These are phyloP conservation scores for Aspergillus hiratsukae DNA, from an alignment of 2,329 filamentous ascomycete species.

Conservation along the genomic window DNA sequence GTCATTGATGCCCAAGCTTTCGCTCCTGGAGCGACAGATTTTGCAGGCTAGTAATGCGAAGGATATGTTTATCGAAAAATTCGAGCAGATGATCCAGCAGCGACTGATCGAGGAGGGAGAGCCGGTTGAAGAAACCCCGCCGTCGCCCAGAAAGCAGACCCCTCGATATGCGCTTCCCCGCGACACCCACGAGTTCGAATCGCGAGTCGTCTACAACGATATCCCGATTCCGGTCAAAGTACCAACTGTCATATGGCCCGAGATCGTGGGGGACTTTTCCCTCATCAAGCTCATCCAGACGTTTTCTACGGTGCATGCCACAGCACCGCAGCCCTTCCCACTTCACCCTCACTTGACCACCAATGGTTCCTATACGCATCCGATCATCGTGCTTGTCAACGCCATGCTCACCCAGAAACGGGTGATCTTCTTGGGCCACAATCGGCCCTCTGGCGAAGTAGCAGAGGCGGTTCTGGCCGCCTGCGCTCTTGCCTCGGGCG, in stretches of 20 bases:
- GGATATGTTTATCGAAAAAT: constrained; percentile 96
- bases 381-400: constrained; percentile 90
- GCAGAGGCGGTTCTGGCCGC: constrained; percentile 98
- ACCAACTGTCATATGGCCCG: constrained; percentile 85
- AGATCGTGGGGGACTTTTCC: constrained; percentile 96
- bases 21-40: constrained; percentile 76
- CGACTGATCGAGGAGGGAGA: constrained; percentile 63
- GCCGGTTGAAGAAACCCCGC: constrained; percentile 30
- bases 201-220: constrained; percentile 89
- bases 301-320: constrained; percentile 78
- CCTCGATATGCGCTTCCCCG: constrained; percentile 72
- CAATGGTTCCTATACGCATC: constrained; percentile 82
- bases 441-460: constrained; percentile 90
- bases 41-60: constrained; percentile 88
- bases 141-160: constrained; percentile 55
- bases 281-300: constrained; percentile 95
- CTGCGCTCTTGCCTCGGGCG: constrained; percentile 87
- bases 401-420: constrained; percentile 94
- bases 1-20: constrained; percentile 83
- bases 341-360: constrained; percentile 91
- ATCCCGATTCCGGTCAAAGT: constrained; percentile 97
- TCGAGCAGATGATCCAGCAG: constrained; percentile 87
- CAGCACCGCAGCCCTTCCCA: constrained; percentile 76
- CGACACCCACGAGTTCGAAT: constrained; percentile 97
- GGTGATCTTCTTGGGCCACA: constrained; percentile 92